Base-by-base conservation (phyloP, 2,329 filamentous ascomycete genomes). In the Fusarium sp. region DNA sequence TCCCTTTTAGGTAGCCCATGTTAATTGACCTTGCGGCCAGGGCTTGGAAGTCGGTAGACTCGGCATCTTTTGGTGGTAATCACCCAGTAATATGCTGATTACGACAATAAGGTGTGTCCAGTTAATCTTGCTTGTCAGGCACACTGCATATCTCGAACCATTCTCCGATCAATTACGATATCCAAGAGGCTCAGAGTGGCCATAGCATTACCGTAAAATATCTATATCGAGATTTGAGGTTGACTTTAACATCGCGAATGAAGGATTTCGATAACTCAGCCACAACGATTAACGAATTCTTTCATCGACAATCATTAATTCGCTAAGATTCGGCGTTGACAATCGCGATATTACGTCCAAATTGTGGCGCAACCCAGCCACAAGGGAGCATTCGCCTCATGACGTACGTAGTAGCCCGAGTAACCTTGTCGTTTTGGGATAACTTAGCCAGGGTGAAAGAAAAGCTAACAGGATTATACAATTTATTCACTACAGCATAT, bases 71-170 rank as follows among this genome's bases (percentile, higher is more conserved):
- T 37, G 28, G 52, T 50, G 54, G 42, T 44, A 57, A 26, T 46
- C 58, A 47, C 47, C 48, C 43, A 31, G 33, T 44, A 66, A 60
- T 53, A 35, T 53, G 44, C 37, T 52, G 43, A 69, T 67, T 67
- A 69, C 61, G 66, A 69, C 58, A 55, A 49, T 38, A 53, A 57
- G 47, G 57, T 60, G 70, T 71, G n/a, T n/a, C n/a, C 60, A 72
- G 68, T 43, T 41, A 56, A 49, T 66, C 65, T 61, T 66, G 59
- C 52, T 65, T 54, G 49, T 24, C 54, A 55, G 48, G 50, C 57
- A 61, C 54, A 55, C 39, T 42, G 52, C 53, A 33, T 47, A 64
- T 42, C 39, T 58, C 39, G n/a, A 35, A 23, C n/a, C 28, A 42
- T 28, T 23, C 31, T 21, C 21, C 28, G 33, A 33, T 18, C 23